Evolutionary conservation across 148 eudicot genomes (phyloP).

Genomic region (Cornus suecica): DNA sequence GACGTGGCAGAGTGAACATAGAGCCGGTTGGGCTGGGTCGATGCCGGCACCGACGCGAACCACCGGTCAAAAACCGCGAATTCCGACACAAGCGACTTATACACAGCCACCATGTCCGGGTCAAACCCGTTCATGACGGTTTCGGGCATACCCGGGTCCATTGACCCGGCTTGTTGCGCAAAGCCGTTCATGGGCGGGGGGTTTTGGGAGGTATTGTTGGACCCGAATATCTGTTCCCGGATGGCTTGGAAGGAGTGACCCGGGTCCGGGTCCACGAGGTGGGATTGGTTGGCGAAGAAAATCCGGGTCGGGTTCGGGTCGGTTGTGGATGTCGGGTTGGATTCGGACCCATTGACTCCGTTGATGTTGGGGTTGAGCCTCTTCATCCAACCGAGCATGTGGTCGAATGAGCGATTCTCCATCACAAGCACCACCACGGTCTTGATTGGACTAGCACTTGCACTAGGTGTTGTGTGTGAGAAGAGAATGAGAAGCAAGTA

Average conservation of each 20-base stretch:
- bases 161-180: slow-evolving; percentile 62
- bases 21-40: slow-evolving; percentile 84
- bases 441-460: slow-evolving; percentile 41
- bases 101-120: slow-evolving; percentile 61
- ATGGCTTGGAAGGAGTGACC: slow-evolving; percentile 90
- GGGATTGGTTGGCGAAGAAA: slow-evolving; percentile 47
- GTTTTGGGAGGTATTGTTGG: slow-evolving; percentile 39
- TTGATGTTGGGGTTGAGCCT: slow-evolving; percentile 58
- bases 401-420: slow-evolving; percentile 92
- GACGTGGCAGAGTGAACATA: slow-evolving; percentile 83
- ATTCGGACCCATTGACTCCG: slow-evolving; percentile 67
- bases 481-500: slow-evolving; percentile 18
- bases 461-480: slow-evolving; percentile 5
- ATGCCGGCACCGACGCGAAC: slow-evolving; percentile 84
- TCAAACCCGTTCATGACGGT: slow-evolving; percentile 73
- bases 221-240: slow-evolving; percentile 76
- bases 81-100: slow-evolving; percentile 53
- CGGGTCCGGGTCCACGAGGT: slow-evolving; percentile 84
- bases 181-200: slow-evolving; percentile 79
- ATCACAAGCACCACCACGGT: slow-evolving; percentile 68
- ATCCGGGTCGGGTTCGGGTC: slow-evolving; percentile 44
- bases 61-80: slow-evolving; percentile 86
- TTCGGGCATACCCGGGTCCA: slow-evolving; percentile 56
- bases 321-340: slow-evolving; percentile 41
- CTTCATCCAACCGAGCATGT: slow-evolving; percentile 90